phyloP scores from a whole-genome alignment of 495 filamentous ascomycete species.

The Alectoria sarmentosa region DNA sequence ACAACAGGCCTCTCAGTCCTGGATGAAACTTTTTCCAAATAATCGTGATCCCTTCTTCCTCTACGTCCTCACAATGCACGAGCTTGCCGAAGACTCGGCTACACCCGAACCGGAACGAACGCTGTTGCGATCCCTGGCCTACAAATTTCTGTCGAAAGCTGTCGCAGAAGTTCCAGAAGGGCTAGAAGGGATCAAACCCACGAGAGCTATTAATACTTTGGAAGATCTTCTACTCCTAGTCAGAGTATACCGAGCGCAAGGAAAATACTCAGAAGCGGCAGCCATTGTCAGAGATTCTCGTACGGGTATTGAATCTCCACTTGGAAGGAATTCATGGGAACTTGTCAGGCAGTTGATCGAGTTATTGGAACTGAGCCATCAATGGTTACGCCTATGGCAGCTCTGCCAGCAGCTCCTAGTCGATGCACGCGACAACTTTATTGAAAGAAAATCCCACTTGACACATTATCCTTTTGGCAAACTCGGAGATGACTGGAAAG shows the following conservation, averaged over 20 bases:
- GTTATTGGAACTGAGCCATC: constrained; percentile 36
- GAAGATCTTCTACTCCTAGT: constrained; percentile 51
- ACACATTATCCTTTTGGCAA: constrained; percentile 15
- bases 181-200: constrained; percentile 34
- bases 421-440: constrained; percentile 28
- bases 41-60: constrained; percentile 52
- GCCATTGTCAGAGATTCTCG: constrained; percentile 45
- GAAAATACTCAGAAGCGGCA: constrained; percentile 39
- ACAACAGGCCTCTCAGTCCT: constrained; percentile 37
- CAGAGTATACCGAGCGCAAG: constrained; percentile 44
- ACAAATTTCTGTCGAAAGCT: constrained; percentile 52
- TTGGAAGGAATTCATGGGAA: constrained; percentile 46
- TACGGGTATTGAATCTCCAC: constrained; percentile 42
- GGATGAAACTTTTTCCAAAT: constrained; percentile 52
- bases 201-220: constrained; percentile 46
- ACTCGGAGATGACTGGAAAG: constrained; percentile 48
- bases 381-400: constrained; percentile 43
- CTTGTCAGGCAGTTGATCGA: constrained; percentile 42
- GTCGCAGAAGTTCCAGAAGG: constrained; percentile 41
- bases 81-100: constrained; percentile 33
- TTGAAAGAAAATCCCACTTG: background rate
- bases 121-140: constrained; percentile 51
- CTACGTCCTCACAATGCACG: constrained; percentile 47
- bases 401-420: constrained; percentile 38
- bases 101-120: constrained; percentile 45